Conservation (phyloP, 768 basidiomycete species). For the Daedaleopsis nitida region DNA sequence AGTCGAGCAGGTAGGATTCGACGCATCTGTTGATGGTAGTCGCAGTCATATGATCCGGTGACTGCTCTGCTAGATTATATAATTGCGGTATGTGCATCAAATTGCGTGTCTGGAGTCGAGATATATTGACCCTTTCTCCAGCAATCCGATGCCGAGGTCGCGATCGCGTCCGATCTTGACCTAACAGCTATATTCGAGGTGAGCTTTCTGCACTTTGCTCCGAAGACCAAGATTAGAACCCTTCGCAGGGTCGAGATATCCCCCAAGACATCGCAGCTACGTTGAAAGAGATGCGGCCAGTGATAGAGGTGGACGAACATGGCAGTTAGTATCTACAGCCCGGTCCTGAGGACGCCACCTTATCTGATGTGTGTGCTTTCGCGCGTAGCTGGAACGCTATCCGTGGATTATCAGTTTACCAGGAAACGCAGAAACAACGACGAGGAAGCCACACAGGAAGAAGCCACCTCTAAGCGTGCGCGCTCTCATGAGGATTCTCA, state of each 20-base stretch:
- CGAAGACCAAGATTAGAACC: too few relatives aligned
- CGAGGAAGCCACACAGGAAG: not conserved
- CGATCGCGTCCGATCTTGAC: slow-evolving; percentile 21
- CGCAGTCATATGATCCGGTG: not conserved
- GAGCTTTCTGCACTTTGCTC: not conserved
- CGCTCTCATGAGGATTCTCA: not conserved
- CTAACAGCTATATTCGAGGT: not conserved
- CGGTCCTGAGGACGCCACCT: not conserved
- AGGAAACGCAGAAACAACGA: not conserved
- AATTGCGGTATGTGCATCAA: not conserved
- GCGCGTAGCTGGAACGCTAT: slow-evolving; percentile 1
- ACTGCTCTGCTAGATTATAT: not conserved
- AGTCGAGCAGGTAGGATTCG: too few relatives aligned
- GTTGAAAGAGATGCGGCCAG: not conserved
- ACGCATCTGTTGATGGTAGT: not conserved
- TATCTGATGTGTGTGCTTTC: not conserved
- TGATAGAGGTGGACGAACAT: not conserved
- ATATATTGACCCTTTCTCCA: not conserved
- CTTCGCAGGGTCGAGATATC: not conserved
- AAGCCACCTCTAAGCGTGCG: not conserved
- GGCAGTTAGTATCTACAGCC: not conserved
- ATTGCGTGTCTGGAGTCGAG: not conserved
- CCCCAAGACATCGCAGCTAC: not conserved
- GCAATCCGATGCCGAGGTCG: slow-evolving; percentile 19
- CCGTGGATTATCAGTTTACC: not conserved